phyloP scores from a whole-genome alignment of 345 rosid species.

The Mangifera indica region DNA sequence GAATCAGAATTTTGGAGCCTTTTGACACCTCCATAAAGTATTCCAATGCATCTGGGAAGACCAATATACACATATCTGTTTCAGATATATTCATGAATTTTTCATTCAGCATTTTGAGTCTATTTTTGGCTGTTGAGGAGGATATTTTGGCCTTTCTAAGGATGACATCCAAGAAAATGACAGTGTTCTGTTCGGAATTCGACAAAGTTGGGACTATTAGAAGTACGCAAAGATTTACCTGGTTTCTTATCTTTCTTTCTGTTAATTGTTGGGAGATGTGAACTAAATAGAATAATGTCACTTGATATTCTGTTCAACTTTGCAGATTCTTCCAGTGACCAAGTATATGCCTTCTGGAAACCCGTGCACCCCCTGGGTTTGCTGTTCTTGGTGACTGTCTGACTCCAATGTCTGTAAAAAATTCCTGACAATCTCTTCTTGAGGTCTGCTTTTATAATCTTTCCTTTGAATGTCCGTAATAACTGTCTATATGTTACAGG shows the following conservation, averaged over 20 bases:
- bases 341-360: conserved; percentile 80
- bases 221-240: conserved; percentile 45
- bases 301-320: conserved; percentile 24
- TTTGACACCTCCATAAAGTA: conserved; percentile 74
- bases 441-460: conserved; percentile 16
- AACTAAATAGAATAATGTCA: conserved; percentile 10
- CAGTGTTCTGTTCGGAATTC: conserved; percentile 78
- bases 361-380: conserved; percentile 92
- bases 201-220: conserved; percentile 84
- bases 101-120: conserved; percentile 87
- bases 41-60: conserved; percentile 90
- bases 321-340: conserved; percentile 66
- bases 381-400: conserved; percentile 93
- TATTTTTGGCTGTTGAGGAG: conserved; percentile 92
- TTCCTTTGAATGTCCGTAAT: conserved; percentile 10
- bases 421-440: conserved; percentile 14
- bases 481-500: conserved; percentile 49
- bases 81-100: conserved; percentile 93
- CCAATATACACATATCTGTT: conserved; percentile 67
- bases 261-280: neutral
- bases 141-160: conserved; percentile 84
- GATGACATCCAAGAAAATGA: conserved; percentile 82
- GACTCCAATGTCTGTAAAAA: conserved; percentile 74
- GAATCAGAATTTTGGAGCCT: conserved; percentile 92
- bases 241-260: conserved; percentile 11